Base-by-base conservation (phyloP, 1,139 yeast genomes). In the Sugiyamaella grinbergsii region DNA sequence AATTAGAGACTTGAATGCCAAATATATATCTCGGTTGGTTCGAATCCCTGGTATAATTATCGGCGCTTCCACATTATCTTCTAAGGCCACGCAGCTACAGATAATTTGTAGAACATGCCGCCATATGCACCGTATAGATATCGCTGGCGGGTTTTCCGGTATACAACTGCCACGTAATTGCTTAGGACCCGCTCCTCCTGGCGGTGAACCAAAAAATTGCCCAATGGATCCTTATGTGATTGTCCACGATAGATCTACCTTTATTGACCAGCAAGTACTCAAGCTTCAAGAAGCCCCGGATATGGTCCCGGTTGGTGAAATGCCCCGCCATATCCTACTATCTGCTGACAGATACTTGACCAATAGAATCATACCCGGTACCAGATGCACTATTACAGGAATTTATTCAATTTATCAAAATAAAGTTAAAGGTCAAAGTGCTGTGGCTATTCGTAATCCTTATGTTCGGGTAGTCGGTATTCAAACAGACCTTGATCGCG, bases 271-370 rank as follows among this genome's bases (percentile, higher is more conserved):
- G 67, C 99, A 94, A 69, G 83, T 86, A 22, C 77, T 94, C 63
- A 94, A 94, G 67, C 76, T 94, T 50, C 99, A 93, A 68, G 99
- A 93, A 66, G 79, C 95, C 13, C 98, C 98, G 11, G 98, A 93
- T 67, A 86, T 88, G 85, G 98, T 93, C 0, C 99, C 98, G 1
- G 96, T 93, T 18, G 98, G 99, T 57, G 99, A 93, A 72, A 85
- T 93, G 91, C 99, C 99, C 11, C 81, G 99, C 61, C 96, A 93
- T 63, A 85, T 94, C 47, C 69, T 89, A 55, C 75, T 94, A 59
- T 88, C 94, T 46, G 88, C 91, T 18, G 98, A 94, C 66, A 79
- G 98, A 58, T 87, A 88, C 59, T 74, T 93, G 67, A 85, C 97
- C 22, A 93, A 93, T 71, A 82, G 80, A 58, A 93, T 93, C 26